Evolutionary conservation across 495 filamentous ascomycete genomes (phyloP).

Genomic region (Aspergillus affinis): DNA sequence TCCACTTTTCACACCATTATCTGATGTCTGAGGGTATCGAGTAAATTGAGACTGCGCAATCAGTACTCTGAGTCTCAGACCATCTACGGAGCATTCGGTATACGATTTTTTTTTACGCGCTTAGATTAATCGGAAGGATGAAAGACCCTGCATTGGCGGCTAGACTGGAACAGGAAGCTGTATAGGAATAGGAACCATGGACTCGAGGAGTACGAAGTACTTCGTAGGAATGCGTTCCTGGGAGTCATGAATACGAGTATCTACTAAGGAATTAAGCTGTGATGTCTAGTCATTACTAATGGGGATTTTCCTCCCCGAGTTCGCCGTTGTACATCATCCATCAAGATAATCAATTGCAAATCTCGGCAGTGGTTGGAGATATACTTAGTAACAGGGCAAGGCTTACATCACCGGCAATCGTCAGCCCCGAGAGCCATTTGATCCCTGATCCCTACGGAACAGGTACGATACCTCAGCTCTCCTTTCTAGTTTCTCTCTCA

Average conservation of each 20-base stretch:
- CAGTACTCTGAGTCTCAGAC: neutral
- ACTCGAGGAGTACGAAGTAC: neutral
- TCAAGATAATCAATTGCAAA: neutral
- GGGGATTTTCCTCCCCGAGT: neutral
- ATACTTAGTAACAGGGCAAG: neutral
- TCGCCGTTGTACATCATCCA: neutral
- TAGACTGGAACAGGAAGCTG: slow-evolving; percentile 4
- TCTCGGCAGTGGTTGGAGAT: neutral
- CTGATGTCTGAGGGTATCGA: neutral
- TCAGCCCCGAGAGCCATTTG: slow-evolving; percentile 1
- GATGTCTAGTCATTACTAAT: no score
- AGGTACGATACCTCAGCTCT: slow-evolving; percentile 1
- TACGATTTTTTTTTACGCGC: neutral
- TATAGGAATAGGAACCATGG: neutral
- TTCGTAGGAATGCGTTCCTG: slow-evolving; percentile 2
- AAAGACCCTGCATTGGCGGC: slow-evolving; percentile 9
- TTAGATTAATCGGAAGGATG: slow-evolving; percentile 1
- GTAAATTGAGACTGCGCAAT: neutral
- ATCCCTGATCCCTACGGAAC: neutral
- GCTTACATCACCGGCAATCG: neutral
- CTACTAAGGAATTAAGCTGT: neutral
- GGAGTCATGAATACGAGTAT: neutral
- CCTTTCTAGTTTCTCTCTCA: no score
- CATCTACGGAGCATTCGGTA: neutral
- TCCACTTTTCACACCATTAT: neutral